Conservation (phyloP, 495 filamentous ascomycete genomes). For the Neurospora sp. region DNA sequence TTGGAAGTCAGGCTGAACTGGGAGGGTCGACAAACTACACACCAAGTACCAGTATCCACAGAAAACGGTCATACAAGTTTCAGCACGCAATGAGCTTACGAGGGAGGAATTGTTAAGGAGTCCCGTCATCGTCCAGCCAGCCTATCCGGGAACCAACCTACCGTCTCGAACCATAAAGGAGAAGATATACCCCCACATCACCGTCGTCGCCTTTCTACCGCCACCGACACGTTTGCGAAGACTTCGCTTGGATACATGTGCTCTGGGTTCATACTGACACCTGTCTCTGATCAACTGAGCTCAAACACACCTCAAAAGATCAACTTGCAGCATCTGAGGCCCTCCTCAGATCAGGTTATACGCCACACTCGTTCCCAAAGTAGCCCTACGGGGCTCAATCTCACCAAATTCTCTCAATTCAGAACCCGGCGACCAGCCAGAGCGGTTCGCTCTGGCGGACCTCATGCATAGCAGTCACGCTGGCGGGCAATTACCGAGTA, state of each 20-base stretch:
- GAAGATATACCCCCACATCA: slow-evolving; percentile 3
- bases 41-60: not conserved
- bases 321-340: slow-evolving; percentile 6
- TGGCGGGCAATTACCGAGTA: slow-evolving; percentile 56
- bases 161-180: slow-evolving; percentile 2
- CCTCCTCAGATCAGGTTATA: slow-evolving; percentile 2
- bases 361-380: slow-evolving; percentile 13
- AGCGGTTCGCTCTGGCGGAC: slow-evolving; percentile 63
- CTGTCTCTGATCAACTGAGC: slow-evolving; percentile 7
- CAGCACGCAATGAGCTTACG: slow-evolving; percentile 30
- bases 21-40: not conserved
- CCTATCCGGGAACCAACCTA: slow-evolving; percentile 19
- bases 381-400: slow-evolving; percentile 38
- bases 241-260: slow-evolving; percentile 26
- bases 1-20: not conserved
- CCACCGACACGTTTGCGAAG: slow-evolving; percentile 16
- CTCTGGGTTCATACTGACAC: slow-evolving; percentile 18
- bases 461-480: slow-evolving; percentile 58
- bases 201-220: slow-evolving; percentile 13
- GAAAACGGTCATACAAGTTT: slow-evolving; percentile 5
- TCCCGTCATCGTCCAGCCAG: slow-evolving; percentile 19
- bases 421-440: slow-evolving; percentile 54
- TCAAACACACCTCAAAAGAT: not conserved
- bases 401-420: slow-evolving; percentile 42
- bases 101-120: slow-evolving; percentile 14